Conservation (phyloP, 345 rosid genomes). For the Corchorus olitorius region DNA sequence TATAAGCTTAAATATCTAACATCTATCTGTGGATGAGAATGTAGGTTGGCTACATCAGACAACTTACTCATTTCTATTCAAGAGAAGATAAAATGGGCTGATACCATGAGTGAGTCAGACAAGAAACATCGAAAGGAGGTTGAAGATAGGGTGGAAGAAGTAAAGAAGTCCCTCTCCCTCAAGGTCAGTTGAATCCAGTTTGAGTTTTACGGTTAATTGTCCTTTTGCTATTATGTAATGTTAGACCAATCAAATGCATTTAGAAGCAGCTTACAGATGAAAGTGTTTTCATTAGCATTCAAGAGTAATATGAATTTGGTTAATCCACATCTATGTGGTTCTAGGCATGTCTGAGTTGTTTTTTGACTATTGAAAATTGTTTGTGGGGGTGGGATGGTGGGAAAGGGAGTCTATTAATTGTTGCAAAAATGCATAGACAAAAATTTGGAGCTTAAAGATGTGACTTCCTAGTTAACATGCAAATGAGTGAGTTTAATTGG, state of each 20-base stretch:
- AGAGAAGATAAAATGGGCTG: constrained; percentile 99
- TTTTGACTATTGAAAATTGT: background rate
- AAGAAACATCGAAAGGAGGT: constrained; percentile 81
- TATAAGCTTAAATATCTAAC: background rate
- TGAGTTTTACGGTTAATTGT: constrained; percentile 5
- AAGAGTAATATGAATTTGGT: background rate
- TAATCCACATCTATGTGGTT: constrained; percentile 8
- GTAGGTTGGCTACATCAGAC: constrained; percentile 88
- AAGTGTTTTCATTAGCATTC: background rate
- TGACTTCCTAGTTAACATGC: background rate
- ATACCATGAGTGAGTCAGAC: constrained; percentile 85
- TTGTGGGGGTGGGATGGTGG: background rate
- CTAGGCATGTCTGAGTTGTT: background rate
- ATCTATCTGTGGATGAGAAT: constrained; percentile 23
- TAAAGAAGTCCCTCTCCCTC: constrained; percentile 76
- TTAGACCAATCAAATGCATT: constrained; percentile 8
- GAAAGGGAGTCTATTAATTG: background rate
- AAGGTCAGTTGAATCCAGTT: constrained; percentile 83
- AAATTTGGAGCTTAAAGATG: background rate
- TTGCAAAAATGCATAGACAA: background rate
- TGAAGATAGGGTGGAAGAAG: constrained; percentile 78
- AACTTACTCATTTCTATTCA: constrained; percentile 80
- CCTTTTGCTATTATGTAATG: background rate
- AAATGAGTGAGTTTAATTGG: constrained; percentile 5
- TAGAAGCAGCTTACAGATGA: background rate